Evolutionary conservation across 331 rosid genomes (phyloP), one percentile per base, ranked within the genome.

Genomic region (Rhamnella rubrinervis): DNA sequence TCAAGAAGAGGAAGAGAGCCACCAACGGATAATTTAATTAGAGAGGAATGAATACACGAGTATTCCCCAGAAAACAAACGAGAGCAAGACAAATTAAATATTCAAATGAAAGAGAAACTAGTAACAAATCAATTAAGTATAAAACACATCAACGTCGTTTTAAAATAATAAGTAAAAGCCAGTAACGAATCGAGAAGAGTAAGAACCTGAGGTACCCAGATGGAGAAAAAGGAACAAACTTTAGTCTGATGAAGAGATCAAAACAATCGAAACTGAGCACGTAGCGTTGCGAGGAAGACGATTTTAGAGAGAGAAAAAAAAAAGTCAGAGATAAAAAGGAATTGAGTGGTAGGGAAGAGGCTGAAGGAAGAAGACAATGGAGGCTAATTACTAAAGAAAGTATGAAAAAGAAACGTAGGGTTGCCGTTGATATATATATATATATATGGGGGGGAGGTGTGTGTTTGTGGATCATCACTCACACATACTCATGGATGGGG

Each of bases 371-470:
- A 31, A 31, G 35, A 31, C 5, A 31, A 4, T 4, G 35, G 35
- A 31, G 35, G 35, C 35, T 31, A 31, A 31, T 31, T 31, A 6
- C 35, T 31, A 31, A 31, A 31, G 35, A 31, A 4, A 2, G 4
- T 31, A 21, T 58, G 71, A 67, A 61, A 70, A 57, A 28, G 69
- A 71, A 68, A 79, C 72, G 85, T 52, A 67, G 77, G 83, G 83
- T 71, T 67, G 75, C 21, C 17, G 61, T 18, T 63, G 68, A 25
- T 56, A 53, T 55, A 31, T 31, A 31, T 53, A n/a, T n/a, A n/a
- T n/a, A n/a, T n/a, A n/a, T n/a, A n/a, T n/a, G n/a, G n/a, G n/a
- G n/a, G 56, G 76, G 74, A 78, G 51, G 75, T 61, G 80, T 31
- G 35, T 31, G 35, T 26, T 31, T 31, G 35, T 59, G 79, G 82